A percentile compares a stretch with the other conserved stretches of the same genome.
Conservation (phyloP, 768 basidiomycete species). For the Ephemerocybe angulata region DNA sequence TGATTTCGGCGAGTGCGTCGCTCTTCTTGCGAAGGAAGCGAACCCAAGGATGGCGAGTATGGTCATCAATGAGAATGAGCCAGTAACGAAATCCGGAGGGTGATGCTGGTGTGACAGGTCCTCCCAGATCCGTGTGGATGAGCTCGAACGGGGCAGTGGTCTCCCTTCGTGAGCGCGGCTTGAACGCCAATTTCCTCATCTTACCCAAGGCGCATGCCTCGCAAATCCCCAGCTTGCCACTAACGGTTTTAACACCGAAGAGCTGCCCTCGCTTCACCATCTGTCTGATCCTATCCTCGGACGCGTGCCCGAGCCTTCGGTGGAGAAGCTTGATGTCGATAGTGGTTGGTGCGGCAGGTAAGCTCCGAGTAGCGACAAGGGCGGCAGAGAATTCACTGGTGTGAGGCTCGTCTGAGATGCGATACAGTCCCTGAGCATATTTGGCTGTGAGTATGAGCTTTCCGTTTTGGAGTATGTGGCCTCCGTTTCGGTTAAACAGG, state of each 20-base stretch:
- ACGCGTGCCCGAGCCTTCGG: not conserved
- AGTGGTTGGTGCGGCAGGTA: not conserved
- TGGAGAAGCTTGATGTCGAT: not conserved
- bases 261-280: constrained; percentile 8
- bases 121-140: constrained; percentile 12
- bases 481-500: not conserved
- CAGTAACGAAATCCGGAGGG: constrained; percentile 13
- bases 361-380: not conserved
- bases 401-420: not conserved
- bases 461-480: not conserved
- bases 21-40: constrained; percentile 12
- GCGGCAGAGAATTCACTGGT: not conserved
- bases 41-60: constrained; percentile 10
- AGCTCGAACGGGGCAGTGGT: not conserved
- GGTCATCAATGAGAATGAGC: constrained; percentile 16
- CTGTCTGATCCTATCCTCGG: not conserved
- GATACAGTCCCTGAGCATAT: not conserved
- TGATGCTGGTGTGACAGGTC: constrained; percentile 10
- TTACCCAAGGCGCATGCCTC: constrained; percentile 11
- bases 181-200: constrained; percentile 12
- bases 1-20: constrained; percentile 7
- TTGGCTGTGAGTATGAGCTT: too few species aligned
- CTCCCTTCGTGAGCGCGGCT: constrained; percentile 1
- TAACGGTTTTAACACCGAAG: not conserved
- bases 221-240: constrained; percentile 7